phyloP scores from a whole-genome alignment of 2,329 filamentous ascomycete genomes.

The Penicillium brasilianum region DNA sequence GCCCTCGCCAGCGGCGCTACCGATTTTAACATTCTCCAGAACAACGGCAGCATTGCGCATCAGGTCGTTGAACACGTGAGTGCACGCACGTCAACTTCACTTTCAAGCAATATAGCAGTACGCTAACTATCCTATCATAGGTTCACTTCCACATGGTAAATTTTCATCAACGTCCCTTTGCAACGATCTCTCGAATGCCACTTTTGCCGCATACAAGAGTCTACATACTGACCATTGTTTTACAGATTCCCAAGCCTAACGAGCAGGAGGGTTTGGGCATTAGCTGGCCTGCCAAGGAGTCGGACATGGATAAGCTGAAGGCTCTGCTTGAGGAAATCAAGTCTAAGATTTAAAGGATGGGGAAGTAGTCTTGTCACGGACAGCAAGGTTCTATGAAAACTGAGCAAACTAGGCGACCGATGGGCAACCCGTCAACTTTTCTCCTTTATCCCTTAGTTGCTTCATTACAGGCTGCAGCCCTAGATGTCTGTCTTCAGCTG shows the following conservation, averaged over 20 bases:
- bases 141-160: conserved; percentile 92
- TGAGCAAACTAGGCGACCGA: too few species aligned
- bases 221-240: conserved; percentile 6
- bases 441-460: too few species aligned
- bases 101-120: neutral
- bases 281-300: conserved; percentile 74
- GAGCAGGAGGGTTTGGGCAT: conserved; percentile 77
- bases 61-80: conserved; percentile 90
- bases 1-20: conserved; percentile 74
- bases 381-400: too few species aligned
- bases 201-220: neutral
- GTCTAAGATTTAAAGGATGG: conserved; percentile 73
- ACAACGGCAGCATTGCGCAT: conserved; percentile 90
- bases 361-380: too few species aligned
- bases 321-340: conserved; percentile 81
- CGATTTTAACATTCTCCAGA: conserved; percentile 94
- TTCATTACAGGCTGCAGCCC: too few species aligned
- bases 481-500: too few species aligned
- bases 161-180: neutral
- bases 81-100: conserved; percentile 19
- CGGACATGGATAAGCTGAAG: conserved; percentile 84
- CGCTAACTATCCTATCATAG: conserved; percentile 47
- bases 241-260: conserved; percentile 91
- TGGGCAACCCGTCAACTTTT: too few species aligned
- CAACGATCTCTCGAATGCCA: neutral